A percentile compares a stretch with the other conserved stretches of the same genome.
Evolutionary conservation across 2,329 filamentous ascomycete genomes (phyloP).

Genomic region (Gremmenia infestans): DNA sequence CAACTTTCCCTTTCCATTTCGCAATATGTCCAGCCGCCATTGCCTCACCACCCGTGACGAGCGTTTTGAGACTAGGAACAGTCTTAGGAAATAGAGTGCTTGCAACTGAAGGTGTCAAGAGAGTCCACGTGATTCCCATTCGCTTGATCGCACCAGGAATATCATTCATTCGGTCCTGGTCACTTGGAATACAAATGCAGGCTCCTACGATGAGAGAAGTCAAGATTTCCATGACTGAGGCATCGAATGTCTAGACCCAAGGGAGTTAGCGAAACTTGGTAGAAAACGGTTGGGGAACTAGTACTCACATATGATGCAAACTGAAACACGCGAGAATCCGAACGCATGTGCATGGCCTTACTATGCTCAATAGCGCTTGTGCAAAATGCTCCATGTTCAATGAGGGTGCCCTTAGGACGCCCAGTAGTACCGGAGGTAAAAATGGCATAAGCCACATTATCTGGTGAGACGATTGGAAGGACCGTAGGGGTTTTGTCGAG

Average conservation of each 20-base stretch:
- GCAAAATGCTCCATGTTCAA: constrained; percentile 22
- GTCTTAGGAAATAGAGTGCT: constrained; percentile 15
- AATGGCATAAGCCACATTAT: constrained; percentile 29
- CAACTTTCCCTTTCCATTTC: constrained; percentile 32
- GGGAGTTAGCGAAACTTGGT: neutral
- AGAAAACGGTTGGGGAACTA: neutral
- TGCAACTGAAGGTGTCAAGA: constrained; percentile 25
- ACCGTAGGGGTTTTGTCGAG: neutral
- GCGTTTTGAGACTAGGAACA: constrained; percentile 16
- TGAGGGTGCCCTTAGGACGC: constrained; percentile 38
- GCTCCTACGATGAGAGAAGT: constrained; percentile 29
- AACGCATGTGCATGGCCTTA: neutral
- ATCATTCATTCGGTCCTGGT: constrained; percentile 34
- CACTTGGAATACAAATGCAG: constrained; percentile 36
- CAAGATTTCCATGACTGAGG: constrained; percentile 5
- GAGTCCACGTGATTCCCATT: constrained; percentile 18
- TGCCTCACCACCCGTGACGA: constrained; percentile 24
- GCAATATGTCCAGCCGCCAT: constrained; percentile 35
- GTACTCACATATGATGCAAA: neutral
- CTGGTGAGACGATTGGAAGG: constrained; percentile 12
- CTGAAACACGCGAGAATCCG: neutral
- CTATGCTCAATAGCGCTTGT: constrained; percentile 8
- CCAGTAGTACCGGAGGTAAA: constrained; percentile 38
- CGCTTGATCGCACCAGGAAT: constrained; percentile 26
- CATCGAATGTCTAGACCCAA: constrained; percentile 7